Conservation (phyloP, 148 eudicot species). For the Tetragonia tetragonoides region DNA sequence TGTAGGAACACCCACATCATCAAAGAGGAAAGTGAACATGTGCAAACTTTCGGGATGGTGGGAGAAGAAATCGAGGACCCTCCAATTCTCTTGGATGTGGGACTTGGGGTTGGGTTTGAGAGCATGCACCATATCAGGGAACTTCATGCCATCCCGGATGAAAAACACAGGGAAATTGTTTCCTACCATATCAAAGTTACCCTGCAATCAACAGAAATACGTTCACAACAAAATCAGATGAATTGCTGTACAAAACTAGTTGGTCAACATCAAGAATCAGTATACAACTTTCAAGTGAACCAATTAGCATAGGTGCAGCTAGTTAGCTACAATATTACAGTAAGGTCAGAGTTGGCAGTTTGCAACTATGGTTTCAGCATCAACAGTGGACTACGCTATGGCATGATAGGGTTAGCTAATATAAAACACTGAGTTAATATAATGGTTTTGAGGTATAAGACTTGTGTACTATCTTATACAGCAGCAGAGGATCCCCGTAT, state of each 20-base stretch:
- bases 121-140: conserved; percentile 91
- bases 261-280: background rate
- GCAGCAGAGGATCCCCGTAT: no score
- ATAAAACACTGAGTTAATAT: no score
- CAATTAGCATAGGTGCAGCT: background rate
- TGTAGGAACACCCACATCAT: conserved; percentile 79
- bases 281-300: background rate
- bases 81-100: conserved; percentile 95
- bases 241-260: no score
- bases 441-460: background rate
- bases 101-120: conserved; percentile 93
- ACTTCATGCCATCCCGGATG: conserved; percentile 84
- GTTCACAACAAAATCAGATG: background rate
- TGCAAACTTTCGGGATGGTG: conserved; percentile 90
- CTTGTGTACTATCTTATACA: background rate
- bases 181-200: conserved; percentile 94
- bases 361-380: background rate
- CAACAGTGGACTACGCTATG: background rate
- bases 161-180: conserved; percentile 96
- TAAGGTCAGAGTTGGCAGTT: background rate
- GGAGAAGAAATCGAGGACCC: conserved; percentile 87
- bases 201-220: conserved; percentile 41
- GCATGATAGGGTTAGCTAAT: background rate
- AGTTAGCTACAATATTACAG: background rate
- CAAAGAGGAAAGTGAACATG: conserved; percentile 80